Base-by-base conservation (phyloP, 1,139 yeast species). In the Diutina mesorugosa region DNA sequence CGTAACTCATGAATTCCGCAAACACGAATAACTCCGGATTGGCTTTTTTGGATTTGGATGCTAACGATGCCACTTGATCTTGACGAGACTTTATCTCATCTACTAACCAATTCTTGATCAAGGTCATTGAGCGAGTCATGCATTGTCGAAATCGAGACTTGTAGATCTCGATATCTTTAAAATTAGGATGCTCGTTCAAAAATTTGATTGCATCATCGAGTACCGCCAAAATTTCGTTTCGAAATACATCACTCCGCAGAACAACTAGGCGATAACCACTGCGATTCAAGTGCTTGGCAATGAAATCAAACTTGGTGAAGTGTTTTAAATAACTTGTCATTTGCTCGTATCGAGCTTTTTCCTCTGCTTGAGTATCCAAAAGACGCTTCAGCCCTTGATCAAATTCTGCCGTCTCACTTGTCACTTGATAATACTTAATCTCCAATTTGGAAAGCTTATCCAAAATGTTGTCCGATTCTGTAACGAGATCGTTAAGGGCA, bases 121-220 rank as follows among this genome's bases (percentile, higher is more conserved):
- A 73, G 0, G 95, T 83, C 57, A 90, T 75, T 0, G 96, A 85
- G 59, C 97, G 78, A 0, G 95, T 85, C 80, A 90, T 78, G 65
- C 97, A 89, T 63, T 89, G 96, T 59, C 90, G 79, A 69, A 88
- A 89, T 59, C 93, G 77, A 61, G 85, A 81, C 53, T 79, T 79
- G 67, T 89, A 90, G 4, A 81, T 65, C 45, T 85, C 95, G 18
- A 83, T 74, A 59, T 90, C 96, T 64, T 79, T 83, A 64, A 86
- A 86, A 47, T 78, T 75, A 1, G 78, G 72, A 60, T 74, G 76
- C 9, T 59, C 29, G 3, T 65, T 65, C 45, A 76, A 65, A 58
- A 76, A 76, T 3, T 62, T 66, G 46, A 76, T 62, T 6, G 77
- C 85, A 9, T 69, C 71, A 64, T 90, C 96, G 56, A 91, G 72